Evolutionary conservation across 2,329 filamentous ascomycete genomes (phyloP).

Genomic region (Penicillium sp.): DNA sequence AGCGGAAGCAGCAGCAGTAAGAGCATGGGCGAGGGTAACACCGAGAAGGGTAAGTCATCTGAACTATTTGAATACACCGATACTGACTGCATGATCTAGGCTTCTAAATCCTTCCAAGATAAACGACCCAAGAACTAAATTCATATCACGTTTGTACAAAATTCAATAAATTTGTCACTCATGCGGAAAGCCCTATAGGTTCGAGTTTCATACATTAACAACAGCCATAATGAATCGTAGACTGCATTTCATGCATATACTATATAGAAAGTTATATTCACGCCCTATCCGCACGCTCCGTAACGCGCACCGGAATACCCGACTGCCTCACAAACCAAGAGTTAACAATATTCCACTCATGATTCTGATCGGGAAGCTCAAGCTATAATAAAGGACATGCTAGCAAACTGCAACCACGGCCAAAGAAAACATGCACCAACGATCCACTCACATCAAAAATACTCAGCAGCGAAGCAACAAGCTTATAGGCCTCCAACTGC

Average conservation of each 20-base stretch:
- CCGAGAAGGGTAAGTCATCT: conserved; percentile 57
- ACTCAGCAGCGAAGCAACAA: neutral
- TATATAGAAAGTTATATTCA: neutral
- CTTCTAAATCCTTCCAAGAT: neutral
- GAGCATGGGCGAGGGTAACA: conserved; percentile 95
- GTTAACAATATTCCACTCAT: neutral
- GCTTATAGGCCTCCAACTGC: neutral
- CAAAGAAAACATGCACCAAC: too few species aligned
- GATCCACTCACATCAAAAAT: neutral
- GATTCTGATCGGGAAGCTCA: neutral
- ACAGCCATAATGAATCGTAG: too few species aligned
- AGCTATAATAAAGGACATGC: neutral
- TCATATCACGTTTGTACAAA: neutral
- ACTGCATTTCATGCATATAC: too few species aligned
- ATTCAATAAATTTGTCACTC: neutral
- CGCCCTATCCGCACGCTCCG: neutral
- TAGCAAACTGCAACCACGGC: neutral
- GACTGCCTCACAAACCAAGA: neutral
- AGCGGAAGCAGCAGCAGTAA: conserved; percentile 85
- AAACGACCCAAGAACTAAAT: neutral
- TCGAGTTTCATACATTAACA: too few species aligned
- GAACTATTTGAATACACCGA: neutral
- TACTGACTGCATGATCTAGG: neutral
- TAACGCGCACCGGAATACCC: neutral
- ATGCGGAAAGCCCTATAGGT: too few species aligned